Evolutionary conservation across 331 rosid species (phyloP).

Genomic region (Pyrus hybrid): DNA sequence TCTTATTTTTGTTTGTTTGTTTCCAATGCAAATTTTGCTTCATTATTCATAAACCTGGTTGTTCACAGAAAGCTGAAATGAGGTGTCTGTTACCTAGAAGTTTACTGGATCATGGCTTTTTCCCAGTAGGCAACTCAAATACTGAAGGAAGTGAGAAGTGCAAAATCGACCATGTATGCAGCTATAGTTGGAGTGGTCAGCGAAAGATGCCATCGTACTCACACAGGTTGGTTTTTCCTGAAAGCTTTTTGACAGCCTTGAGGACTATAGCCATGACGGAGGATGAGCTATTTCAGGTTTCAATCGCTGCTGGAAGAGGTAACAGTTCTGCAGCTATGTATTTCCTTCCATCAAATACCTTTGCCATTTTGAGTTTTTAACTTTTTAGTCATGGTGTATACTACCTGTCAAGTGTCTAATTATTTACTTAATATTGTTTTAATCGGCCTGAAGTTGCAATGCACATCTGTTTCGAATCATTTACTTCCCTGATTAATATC

Average conservation of each 20-base stretch:
- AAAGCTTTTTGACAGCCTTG: constrained; percentile 62
- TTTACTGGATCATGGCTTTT: constrained; percentile 69
- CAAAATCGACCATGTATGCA: constrained; percentile 28
- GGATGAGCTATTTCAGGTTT: constrained; percentile 71
- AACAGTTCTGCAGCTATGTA: constrained; percentile 5
- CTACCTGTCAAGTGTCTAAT: too few relatives aligned
- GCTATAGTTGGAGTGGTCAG: constrained; percentile 92
- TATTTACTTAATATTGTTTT: too few relatives aligned
- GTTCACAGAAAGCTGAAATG: constrained; percentile 82
- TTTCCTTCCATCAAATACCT: constrained; percentile 4
- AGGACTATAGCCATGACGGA: constrained; percentile 88
- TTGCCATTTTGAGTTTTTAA: background rate
- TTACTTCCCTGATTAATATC: constrained; percentile 6
- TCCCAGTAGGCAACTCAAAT: constrained; percentile 29
- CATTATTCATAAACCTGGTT: background rate
- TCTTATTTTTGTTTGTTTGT: background rate
- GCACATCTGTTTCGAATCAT: background rate
- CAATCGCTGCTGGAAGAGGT: constrained; percentile 86
- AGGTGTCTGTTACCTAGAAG: constrained; percentile 78
- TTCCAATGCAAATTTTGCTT: background rate
- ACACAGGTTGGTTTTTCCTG: constrained; percentile 76
- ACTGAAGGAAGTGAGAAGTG: constrained; percentile 25
- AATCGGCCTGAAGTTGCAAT: too few relatives aligned
- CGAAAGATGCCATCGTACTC: constrained; percentile 71
- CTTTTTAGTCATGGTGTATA: too few relatives aligned